These are phyloP conservation scores for Pseudogymnoascus sp. DNA, from an alignment of 2,329 filamentous ascomycete species.

Conservation along the genomic window DNA sequence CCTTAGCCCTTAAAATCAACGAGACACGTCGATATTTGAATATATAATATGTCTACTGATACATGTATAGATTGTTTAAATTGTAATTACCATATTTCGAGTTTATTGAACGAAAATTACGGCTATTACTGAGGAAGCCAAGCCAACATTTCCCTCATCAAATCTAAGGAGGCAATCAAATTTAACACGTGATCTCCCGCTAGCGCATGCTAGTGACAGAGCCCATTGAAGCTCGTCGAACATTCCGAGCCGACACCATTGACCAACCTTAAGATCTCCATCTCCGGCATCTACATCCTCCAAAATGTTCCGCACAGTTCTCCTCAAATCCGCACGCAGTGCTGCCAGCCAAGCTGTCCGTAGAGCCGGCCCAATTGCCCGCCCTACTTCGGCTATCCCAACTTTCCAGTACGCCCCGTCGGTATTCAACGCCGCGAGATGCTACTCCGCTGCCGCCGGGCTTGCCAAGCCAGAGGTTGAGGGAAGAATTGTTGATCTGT, in stretches of 20 bases:
- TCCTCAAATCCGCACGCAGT: constrained; percentile 65
- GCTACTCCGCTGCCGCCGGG: constrained; percentile 76
- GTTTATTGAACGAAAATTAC: not conserved
- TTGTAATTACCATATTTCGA: not conserved
- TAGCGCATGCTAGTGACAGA: constrained; percentile 8
- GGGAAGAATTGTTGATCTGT: constrained; percentile 81
- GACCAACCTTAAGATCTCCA: constrained; percentile 8
- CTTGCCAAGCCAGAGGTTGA: constrained; percentile 79
- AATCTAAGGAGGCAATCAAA: not conserved
- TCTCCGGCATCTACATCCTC: constrained; percentile 19
- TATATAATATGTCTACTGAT: not conserved
- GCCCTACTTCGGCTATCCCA: constrained; percentile 53
- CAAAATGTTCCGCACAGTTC: constrained; percentile 83
- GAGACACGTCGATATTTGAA: not conserved
- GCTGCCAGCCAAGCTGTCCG: constrained; percentile 41
- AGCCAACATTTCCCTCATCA: not conserved
- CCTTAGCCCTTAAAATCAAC: constrained; percentile 1
- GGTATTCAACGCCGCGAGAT: constrained; percentile 62
- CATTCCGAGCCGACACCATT: constrained; percentile 7
- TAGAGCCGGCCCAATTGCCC: constrained; percentile 45
- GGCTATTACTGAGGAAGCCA: not conserved
- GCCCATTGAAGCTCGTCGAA: constrained; percentile 9
- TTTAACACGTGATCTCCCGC: not conserved
- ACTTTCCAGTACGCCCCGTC: constrained; percentile 55
- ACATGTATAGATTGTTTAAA: not conserved